Evolutionary conservation across 2,329 filamentous ascomycete genomes (phyloP).

Genomic region (Pseudocercospora cruenta): DNA sequence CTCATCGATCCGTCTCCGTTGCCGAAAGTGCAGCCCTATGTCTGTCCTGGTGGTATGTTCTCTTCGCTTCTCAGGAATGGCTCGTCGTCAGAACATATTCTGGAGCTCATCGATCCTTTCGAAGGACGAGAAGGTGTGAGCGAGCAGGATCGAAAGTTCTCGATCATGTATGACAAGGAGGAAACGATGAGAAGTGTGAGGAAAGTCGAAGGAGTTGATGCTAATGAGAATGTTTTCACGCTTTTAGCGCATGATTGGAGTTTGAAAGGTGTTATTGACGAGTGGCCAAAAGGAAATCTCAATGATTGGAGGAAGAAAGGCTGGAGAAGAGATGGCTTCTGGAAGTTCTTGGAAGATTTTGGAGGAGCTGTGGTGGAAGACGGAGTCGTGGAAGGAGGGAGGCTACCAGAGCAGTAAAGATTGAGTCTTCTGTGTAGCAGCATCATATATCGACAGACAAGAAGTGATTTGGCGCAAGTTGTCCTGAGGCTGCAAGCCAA

Average conservation of each 20-base stretch:
- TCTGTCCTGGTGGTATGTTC: constrained; percentile 46
- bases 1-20: constrained; percentile 19
- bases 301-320: constrained; percentile 25
- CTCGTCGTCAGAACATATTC: constrained; percentile 9
- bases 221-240: constrained; percentile 23
- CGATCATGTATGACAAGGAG: constrained; percentile 20
- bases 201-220: constrained; percentile 25
- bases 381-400: not conserved
- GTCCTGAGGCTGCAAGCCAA: not conserved
- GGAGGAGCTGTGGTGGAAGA: not conserved
- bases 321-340: constrained; percentile 23
- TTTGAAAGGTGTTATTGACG: constrained; percentile 25
- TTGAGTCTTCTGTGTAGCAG: not conserved
- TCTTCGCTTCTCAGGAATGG: constrained; percentile 15
- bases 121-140: constrained; percentile 1
- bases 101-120: constrained; percentile 15
- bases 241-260: constrained; percentile 30
- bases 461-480: not conserved
- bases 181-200: constrained; percentile 21
- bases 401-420: not conserved
- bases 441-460: not conserved
- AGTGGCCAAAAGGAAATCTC: constrained; percentile 20
- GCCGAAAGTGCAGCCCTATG: constrained; percentile 17
- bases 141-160: constrained; percentile 15
- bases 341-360: constrained; percentile 27